Evolutionary conservation across 192 early-diverging fungal species (phyloP), one percentile per base, ranked within the genome.

Genomic region (Coemansia sp.): DNA sequence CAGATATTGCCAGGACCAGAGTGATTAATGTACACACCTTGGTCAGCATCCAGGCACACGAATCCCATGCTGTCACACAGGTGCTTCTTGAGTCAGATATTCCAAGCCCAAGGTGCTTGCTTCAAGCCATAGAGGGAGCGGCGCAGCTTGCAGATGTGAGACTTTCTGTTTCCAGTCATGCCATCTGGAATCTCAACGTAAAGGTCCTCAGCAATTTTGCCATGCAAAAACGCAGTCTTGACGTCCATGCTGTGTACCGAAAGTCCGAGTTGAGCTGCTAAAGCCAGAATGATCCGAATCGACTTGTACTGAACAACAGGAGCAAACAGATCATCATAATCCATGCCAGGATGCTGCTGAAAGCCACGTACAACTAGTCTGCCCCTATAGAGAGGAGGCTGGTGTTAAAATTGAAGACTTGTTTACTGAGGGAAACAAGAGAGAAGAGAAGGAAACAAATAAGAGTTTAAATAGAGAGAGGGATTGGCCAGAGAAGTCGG

Each of bases 251-350:
- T 19, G 35, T 62, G 60, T 0, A 62, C 60, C 5, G n/a, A 40
- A 21, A 44, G 60, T 6, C 60, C 40, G 0, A 62, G n/a, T 19
- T 41, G 37, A 19, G 39, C 60, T 14, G 60, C 11, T 11, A 62
- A 7, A 6, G 60, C 60, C 0, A 62, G 40, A 24, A 62, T 35
- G 6, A 62, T 39, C 19, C 40, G 60, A 19, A 62, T 41, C 6
- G 60, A 62, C 60, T 62, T 62, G 60, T 62, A 62, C 39, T 42
- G 36, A 24, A 62, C 60, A 7, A 62, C 60, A 14, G 60, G 60
- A 3, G 40, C 60, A 42, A 62, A 62, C 3, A 62, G 60, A 21
- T 62, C 45, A 19, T 46, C 60, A 19, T 46, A 63, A 7, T 63
- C 62, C 9, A 63, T 1, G 1, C 62, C 62, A 14, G 40, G 41